A percentile compares a stretch with the other conserved stretches of the same genome.
These are phyloP conservation scores for Cryptomeria japonica DNA, from an alignment of 75 land plant genomes.

Conservation along the genomic window DNA sequence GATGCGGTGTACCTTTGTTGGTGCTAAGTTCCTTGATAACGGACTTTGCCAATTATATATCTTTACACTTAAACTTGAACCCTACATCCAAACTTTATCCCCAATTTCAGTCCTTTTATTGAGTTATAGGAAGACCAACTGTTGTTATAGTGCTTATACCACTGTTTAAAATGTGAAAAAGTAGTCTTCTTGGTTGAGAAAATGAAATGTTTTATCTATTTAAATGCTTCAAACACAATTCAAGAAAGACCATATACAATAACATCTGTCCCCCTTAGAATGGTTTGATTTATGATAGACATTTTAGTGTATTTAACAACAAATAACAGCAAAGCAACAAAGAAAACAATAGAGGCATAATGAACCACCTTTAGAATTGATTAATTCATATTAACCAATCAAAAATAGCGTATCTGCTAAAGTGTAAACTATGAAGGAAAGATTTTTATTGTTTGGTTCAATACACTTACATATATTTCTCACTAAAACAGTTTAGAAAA, in stretches of 20 bases:
- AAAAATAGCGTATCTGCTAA: not conserved
- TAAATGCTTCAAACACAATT: not conserved
- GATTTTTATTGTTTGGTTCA: not conserved
- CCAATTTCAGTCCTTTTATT: too few relatives aligned
- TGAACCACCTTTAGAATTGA: not conserved
- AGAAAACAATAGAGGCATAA: not conserved
- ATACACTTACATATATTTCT: not conserved
- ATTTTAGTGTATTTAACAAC: not conserved
- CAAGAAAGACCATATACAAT: not conserved
- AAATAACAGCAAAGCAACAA: not conserved
- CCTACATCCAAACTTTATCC: too few relatives aligned
- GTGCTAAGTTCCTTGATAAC: too few relatives aligned
- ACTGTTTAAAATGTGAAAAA: too few relatives aligned
- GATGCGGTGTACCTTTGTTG: too few relatives aligned
- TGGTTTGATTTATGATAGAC: not conserved
- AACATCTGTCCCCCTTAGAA: not conserved
- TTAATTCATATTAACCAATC: not conserved
- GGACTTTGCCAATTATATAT: too few relatives aligned
- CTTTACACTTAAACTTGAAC: too few relatives aligned
- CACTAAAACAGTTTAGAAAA: not conserved
- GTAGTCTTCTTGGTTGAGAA: not conserved
- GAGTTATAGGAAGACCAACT: too few relatives aligned
- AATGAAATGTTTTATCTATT: not conserved
- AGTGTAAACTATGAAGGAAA: not conserved
- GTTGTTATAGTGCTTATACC: too few relatives aligned